Evolutionary conservation across 768 basidiomycete species (phyloP), one percentile per base, ranked within the genome.

Genomic region (Leccinum rimulosum): DNA sequence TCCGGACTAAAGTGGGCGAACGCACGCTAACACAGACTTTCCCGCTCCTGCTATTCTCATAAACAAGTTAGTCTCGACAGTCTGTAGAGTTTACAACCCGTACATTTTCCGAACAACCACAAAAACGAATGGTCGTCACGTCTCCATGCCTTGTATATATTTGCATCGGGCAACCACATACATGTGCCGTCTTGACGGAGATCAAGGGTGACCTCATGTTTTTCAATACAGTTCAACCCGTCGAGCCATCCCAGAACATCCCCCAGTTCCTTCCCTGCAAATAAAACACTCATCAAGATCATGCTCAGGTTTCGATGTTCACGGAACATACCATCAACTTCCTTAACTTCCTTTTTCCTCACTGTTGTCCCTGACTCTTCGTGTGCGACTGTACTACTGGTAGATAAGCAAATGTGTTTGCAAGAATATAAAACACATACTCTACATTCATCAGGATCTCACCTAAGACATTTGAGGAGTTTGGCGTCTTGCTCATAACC

Each of bases 131-230:
- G 6, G 19, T 55, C 9, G 9, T 6, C 43, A 11, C 25, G 7
- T 22, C 22, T 55, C 54, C 54, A 55, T 15, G 12, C 19, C 43
- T 33, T 55, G 43, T 55, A 55, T 10, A 19, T 10, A 6, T 8
- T 33, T 5, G 43, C 27, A 15, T 55, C 7, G 17, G 15, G 45
- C 43, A 55, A 11, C 54, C 54, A 55, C 14, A 14, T 55, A 6
- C 54, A 55, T 47, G 54, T 55, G 36, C 31, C 43, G 12, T n/a
- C n/a, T 33, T 55, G 54, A 10, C 43, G 54, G 3, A 55, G 54
- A 22, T 14, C n/a, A 45, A 55, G 30, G 1, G 30, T 55, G 6
- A 22, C 25, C 27, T 50, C 49, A 8, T 55, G 54, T 50, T 51
- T 50, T 17, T 25, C 54, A 11, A 30, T 17, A 11, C 47, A 55